Evolutionary conservation across 176 grass and related monocot genomes (phyloP).

Genomic region (Dendrocalamus sinicus): DNA sequence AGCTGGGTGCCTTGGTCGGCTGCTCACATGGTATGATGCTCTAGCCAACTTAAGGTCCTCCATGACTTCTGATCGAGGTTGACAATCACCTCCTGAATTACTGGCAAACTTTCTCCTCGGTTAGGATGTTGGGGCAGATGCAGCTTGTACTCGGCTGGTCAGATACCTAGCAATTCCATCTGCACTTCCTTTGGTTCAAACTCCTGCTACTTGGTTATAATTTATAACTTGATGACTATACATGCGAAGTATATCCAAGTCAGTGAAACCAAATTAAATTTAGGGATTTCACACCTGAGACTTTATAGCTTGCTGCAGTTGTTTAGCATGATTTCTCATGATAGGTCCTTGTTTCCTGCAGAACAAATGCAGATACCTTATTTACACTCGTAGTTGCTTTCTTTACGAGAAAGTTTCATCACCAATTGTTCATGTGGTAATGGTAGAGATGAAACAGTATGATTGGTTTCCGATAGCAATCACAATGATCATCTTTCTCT

Average conservation of each 20-base stretch:
- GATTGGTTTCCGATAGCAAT: not conserved
- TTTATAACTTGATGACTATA: not conserved
- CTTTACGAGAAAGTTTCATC: not conserved
- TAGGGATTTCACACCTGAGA: not conserved
- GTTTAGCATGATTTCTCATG: not conserved
- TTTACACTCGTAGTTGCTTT: not conserved
- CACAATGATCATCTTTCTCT: not conserved
- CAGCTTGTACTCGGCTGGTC: not conserved
- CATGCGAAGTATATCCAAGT: not conserved
- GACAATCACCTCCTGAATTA: not conserved
- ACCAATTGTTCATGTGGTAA: not conserved
- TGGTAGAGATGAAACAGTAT: not conserved
- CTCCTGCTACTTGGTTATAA: not conserved
- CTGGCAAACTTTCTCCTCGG: not conserved
- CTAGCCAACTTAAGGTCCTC: not conserved
- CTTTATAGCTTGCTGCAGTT: not conserved
- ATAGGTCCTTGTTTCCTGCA: not conserved
- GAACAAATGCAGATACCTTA: not conserved
- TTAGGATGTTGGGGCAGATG: not conserved
- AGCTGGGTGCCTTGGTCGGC: not conserved
- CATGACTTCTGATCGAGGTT: not conserved
- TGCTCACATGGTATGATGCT: not conserved
- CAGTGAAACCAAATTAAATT: not conserved
- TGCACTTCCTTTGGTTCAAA: not conserved
- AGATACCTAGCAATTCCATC: not conserved